A percentile compares a stretch with the other conserved stretches of the same genome.
Evolutionary conservation across 768 basidiomycete genomes (phyloP).

Genomic region (Pleurotus platypus): DNA sequence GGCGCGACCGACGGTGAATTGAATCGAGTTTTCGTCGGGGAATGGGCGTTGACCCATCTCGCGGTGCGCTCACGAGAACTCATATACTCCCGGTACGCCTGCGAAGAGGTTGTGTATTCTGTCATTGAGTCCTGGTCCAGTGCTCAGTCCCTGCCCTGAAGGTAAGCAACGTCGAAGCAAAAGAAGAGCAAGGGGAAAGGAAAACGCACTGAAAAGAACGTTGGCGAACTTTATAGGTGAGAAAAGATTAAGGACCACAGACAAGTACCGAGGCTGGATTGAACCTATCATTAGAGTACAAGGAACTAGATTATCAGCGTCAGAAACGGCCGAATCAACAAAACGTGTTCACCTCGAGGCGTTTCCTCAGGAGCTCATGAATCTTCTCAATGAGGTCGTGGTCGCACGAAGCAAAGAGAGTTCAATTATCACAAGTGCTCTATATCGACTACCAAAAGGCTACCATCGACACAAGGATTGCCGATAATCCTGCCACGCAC

Average conservation of each 20-base stretch:
- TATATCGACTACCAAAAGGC: background rate
- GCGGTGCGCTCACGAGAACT: constrained; percentile 59
- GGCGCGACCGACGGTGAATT: constrained; percentile 61
- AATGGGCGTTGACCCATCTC: constrained; percentile 52
- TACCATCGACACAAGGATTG: background rate
- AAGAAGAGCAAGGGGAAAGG: constrained; percentile 20
- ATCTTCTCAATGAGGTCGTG: background rate
- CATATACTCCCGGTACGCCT: constrained; percentile 56
- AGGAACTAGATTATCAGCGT: constrained; percentile 29
- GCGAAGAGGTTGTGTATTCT: constrained; percentile 58
- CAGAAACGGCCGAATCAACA: constrained; percentile 30
- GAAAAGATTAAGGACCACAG: background rate
- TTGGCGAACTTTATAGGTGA: constrained; percentile 3
- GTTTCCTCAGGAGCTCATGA: constrained; percentile 6
- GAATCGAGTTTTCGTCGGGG: constrained; percentile 35
- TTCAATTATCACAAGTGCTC: background rate
- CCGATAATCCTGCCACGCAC: too few species aligned
- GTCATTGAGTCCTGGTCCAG: constrained; percentile 43
- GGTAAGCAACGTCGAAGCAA: constrained; percentile 6
- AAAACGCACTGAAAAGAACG: constrained; percentile 3
- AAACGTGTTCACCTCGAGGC: constrained; percentile 48
- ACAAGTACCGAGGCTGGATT: constrained; percentile 12
- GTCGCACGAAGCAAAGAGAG: constrained; percentile 1
- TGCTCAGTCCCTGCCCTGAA: background rate
- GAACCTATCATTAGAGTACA: constrained; percentile 24